Base-by-base conservation (phyloP, 129 eudicot species). In the Pittosporum tobira region DNA sequence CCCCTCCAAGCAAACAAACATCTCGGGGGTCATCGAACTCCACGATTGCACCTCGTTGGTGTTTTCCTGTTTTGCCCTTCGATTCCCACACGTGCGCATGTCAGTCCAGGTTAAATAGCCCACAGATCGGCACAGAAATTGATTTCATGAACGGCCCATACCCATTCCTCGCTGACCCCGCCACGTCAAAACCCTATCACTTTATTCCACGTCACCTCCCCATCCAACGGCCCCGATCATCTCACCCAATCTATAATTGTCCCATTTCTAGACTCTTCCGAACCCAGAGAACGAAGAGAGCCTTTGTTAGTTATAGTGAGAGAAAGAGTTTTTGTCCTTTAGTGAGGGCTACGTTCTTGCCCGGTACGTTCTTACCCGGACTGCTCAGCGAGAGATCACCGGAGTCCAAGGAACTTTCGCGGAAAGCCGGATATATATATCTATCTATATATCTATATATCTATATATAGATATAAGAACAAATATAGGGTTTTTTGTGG, bases 221-320 rank as follows among this genome's bases (percentile, higher is more conserved):
- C 19, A 15, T n/a, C 20, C 6, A 28, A 70, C 64, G 74, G 54
- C 12, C 45, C 4, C 3, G 67, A 69, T 61, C 24, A 14, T 14
- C 46, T 54, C 68, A 28, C 24, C 52, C 50, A 6, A 34, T 4
- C 64, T 52, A 10, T 19, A 5, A 59, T 26, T 24, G 24, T 5
- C 15, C 8, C n/a, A n/a, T n/a, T 61, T 66, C 78, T 26, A 61
- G 73, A 61, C 50, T 8, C 57, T 61, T 46, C 78, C 53, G 13
- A 22, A n/a, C 8, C 8, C 25, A 11, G 1, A 11, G 38, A 21
- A 23, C 1, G 16, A 25, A 42, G 47, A 42, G 47, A 42, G 47
- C 15, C 15, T 42, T 11, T 18, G 7, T 5, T 34, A 8, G 38
- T 7, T 34, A 5, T 34, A 34, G 38, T 1, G 38, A 8, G 13